Percentiles rank a stretch among this genome's conserved stretches.
Conservation (phyloP, 1,284 basidiomycete genomes). For the Lentinus polychrous region DNA sequence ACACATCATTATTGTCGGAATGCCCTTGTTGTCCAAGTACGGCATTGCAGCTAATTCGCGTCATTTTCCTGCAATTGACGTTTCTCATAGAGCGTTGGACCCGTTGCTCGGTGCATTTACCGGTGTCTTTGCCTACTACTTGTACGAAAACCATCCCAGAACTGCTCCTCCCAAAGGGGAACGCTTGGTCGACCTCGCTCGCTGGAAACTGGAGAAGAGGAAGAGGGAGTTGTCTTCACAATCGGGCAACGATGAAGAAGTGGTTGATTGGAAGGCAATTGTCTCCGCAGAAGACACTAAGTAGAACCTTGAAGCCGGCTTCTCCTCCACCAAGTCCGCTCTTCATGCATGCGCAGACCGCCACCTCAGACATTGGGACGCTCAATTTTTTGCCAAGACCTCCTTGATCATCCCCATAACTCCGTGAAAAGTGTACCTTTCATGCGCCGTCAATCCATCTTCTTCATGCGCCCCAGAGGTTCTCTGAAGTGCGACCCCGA, state of each 20-base stretch:
- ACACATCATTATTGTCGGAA: too few species aligned
- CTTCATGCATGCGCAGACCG: neutral
- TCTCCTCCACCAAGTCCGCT: neutral
- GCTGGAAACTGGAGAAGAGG: constrained; percentile 45
- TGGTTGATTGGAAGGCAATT: constrained; percentile 13
- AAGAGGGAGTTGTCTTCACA: constrained; percentile 19
- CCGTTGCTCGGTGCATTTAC: constrained; percentile 78
- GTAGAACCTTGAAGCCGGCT: neutral
- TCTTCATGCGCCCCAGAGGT: constrained; percentile 24
- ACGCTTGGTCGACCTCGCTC: constrained; percentile 51
- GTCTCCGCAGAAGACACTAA: constrained; percentile 7
- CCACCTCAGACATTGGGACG: neutral
- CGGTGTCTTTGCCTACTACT: constrained; percentile 74
- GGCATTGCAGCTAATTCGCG: too few species aligned
- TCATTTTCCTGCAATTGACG: too few species aligned
- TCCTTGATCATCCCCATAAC: constrained; percentile 64
- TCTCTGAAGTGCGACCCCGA: constrained; percentile 61
- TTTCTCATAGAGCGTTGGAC: constrained; percentile 47
- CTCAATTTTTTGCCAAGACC: constrained; percentile 19
- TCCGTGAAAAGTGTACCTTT: constrained; percentile 54
- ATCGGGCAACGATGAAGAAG: constrained; percentile 7
- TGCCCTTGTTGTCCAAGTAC: too few species aligned
- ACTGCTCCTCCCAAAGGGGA: constrained; percentile 64
- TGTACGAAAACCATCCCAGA: constrained; percentile 81
- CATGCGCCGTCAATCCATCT: constrained; percentile 31